Evolutionary conservation across 495 filamentous ascomycete species (phyloP), one percentile per base, ranked within the genome.

Genomic region (Xylaria nigripes): DNA sequence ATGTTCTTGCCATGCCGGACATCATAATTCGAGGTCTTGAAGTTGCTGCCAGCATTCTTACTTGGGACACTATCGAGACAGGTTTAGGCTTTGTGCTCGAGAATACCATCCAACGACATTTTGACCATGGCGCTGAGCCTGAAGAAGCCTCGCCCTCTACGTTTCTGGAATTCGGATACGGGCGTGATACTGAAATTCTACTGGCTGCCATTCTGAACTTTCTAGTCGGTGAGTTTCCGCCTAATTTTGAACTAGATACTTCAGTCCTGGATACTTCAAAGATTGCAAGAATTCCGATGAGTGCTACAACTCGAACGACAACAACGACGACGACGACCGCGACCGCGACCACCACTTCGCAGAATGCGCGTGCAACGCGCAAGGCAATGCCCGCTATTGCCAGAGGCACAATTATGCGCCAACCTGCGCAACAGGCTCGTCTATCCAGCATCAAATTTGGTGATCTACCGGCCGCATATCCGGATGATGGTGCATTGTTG

Each of bases 361-460:
- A 9, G n/a, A 9, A 29, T 9, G 25, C 45, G 34, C 45, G 52
- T 9, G 13, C 43, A 41, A 9, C 23, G n/a, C 34, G 36, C 29
- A 45, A 54, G 29, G 8, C 55, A 29, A 40, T 59, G 12, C 63
- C 64, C 10, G 41, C 65, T 16, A 71, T 74, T 50, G 67, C 63
- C 12, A 61, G 69, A 55, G 70, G 72, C 42, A 65, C 63, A 3
- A 63, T 58, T 18, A 57, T 59, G 25, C 64, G 59, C 45, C 65
- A 47, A 27, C 50, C 21, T 55, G 40, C 43, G 59, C 70, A 58
- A 54, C 66, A 40, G 57, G 64, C 2, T 2, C 74, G 78, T 0
- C 64, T 86, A 6, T 80, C 79, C 48, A 68, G 68, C 45, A 86
- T 88, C 61, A 77, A 78, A 55, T 88, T 88, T 57, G 85, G 85